Conservation (phyloP, 169 alveolate species). For the Babesia bigemina region DNA sequence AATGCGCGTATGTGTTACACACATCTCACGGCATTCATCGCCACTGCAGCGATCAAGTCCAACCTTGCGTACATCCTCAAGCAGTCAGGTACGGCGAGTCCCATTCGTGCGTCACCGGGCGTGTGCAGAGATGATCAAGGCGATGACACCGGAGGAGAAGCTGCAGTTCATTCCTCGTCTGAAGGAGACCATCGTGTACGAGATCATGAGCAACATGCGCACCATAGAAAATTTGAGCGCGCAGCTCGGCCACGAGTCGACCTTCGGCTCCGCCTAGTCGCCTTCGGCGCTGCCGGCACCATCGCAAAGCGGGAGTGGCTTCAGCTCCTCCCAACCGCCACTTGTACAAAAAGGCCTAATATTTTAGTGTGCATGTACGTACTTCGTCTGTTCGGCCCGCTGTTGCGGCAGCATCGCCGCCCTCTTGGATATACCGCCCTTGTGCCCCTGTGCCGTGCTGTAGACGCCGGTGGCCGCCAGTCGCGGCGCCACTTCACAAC, state of each 20-base stretch:
- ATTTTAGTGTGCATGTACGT: background rate
- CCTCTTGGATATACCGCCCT: background rate
- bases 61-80: conserved; percentile 36
- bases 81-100: conserved; percentile 41
- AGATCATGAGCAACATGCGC: conserved; percentile 52
- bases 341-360: background rate
- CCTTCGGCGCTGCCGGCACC: background rate
- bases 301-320: too few relatives aligned
- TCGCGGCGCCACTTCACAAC: conserved; percentile 1
- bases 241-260: background rate
- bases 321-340: too few relatives aligned
- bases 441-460: too few relatives aligned
- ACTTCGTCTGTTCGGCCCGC: background rate
- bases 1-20: conserved; percentile 1
- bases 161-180: conserved; percentile 65
- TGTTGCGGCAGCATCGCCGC: background rate
- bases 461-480: background rate
- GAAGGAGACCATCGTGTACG: conserved; percentile 63
- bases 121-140: conserved; percentile 62
- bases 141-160: conserved; percentile 71
- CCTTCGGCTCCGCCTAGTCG: background rate
- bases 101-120: background rate
- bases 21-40: background rate
- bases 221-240: conserved; percentile 34
- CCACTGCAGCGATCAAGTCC: conserved; percentile 21